Evolutionary conservation across 148 eudicot genomes (phyloP), one percentile per base, ranked within the genome.

Genomic region (Polygonum aviculare): DNA sequence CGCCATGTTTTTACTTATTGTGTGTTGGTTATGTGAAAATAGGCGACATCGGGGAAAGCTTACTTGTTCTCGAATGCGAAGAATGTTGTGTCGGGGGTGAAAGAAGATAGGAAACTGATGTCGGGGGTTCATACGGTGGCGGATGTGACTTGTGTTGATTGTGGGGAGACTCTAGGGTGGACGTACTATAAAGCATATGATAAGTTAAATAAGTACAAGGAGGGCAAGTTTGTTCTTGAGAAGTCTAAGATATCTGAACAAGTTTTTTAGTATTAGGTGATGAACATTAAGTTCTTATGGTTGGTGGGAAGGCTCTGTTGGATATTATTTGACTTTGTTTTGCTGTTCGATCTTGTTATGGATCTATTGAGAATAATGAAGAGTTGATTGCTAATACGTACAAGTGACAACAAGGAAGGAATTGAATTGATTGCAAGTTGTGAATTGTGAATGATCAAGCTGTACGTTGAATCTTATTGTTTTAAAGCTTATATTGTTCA

Each of bases 101-200:
- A 77, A 77, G 85, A 83, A 40, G 83, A 83, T 21, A 70, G 85
- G 52, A 65, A 62, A 5, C 80, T 83, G 48, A 41, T 62, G 67
- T 80, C 85, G 9, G 85, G 85, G 52, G 80, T 83, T 72, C 85
- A 83, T 80, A 80, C 85, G 16, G 85, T 83, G n/a, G 85, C 85
- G 12, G 85, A 83, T 33, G 45, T 83, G 16, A 41, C 2, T 48
- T 83, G 85, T 75, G 60, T 15, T 2, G 82, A 80, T 65, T 83
- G 85, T 31, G 76, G 77, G 35, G 85, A 80, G 57, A 74, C 72
- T 9, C 48, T 83, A 63, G 85, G 85, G 15, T 83, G 85, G 85
- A 80, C 80, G 78, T 83, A 83, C 12, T 75, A 77, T 41, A 59
- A 45, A 15, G 85, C 85, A 10, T 83, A 77, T 4, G 85, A 77